Percentiles rank a stretch among this genome's conserved stretches.
Evolutionary conservation across 306 rosid genomes (phyloP).

Genomic region (Rubus parviflorus): DNA sequence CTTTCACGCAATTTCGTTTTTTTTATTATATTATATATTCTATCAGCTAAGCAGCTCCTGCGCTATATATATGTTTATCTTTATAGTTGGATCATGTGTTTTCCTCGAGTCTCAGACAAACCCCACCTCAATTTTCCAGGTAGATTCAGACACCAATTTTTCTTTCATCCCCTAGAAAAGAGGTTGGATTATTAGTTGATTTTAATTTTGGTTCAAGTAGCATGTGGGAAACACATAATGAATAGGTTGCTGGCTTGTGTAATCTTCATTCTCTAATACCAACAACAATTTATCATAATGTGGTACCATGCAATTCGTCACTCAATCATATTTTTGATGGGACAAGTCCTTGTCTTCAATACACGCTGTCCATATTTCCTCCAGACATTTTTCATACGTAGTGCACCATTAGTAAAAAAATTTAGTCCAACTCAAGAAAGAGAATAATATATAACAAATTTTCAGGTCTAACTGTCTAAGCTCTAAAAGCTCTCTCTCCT

Average conservation of each 20-base stretch:
- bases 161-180: slow-evolving; percentile 42
- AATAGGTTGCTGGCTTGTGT: slow-evolving; percentile 32
- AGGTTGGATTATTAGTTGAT: slow-evolving; percentile 25
- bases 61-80: background rate
- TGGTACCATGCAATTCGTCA: slow-evolving; percentile 16
- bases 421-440: background rate
- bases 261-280: slow-evolving; percentile 34
- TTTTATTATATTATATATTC: background rate
- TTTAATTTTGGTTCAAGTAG: slow-evolving; percentile 26
- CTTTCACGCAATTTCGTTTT: slow-evolving; percentile 1
- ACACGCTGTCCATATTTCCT: background rate
- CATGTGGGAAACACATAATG: slow-evolving; percentile 41
- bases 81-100: slow-evolving; percentile 46
- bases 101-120: slow-evolving; percentile 61
- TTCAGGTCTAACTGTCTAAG: background rate
- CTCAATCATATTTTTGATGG: slow-evolving; percentile 25
- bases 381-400: background rate
- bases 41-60: background rate
- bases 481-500: no score
- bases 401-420: background rate
- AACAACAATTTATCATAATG: slow-evolving; percentile 25
- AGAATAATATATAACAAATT: background rate
- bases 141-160: slow-evolving; percentile 69
- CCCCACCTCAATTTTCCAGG: slow-evolving; percentile 89
- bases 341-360: slow-evolving; percentile 15